A percentile compares a stretch with the other conserved stretches of the same genome.
Evolutionary conservation across 305 asterid species (phyloP).

Genomic region (Fraxinus ornus): DNA sequence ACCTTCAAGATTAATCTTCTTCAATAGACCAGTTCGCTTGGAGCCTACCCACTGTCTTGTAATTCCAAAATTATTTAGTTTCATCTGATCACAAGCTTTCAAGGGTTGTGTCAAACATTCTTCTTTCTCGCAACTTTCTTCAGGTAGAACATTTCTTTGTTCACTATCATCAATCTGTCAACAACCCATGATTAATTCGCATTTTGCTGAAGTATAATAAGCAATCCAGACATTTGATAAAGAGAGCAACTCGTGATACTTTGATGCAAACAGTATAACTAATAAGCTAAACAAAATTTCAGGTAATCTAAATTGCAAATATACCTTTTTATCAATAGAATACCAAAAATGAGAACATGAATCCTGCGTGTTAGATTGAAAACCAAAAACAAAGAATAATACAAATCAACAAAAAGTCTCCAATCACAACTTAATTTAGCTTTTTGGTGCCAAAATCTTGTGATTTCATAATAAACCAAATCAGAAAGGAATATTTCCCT

Average conservation of each 20-base stretch:
- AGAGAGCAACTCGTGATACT: not conserved
- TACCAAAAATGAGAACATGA: not conserved
- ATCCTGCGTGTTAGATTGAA: not conserved
- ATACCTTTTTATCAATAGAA: not conserved
- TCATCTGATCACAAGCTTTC: slow-evolving; percentile 32
- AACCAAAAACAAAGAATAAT: not conserved
- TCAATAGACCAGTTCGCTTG: slow-evolving; percentile 48
- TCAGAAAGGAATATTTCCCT: not conserved
- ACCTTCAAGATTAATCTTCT: slow-evolving; percentile 36
- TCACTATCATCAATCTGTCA: slow-evolving; percentile 44
- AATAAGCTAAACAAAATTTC: not conserved
- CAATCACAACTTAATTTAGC: not conserved
- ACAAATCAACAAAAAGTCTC: not conserved
- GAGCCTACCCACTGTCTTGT: slow-evolving; percentile 58
- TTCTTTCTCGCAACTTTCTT: slow-evolving; percentile 37
- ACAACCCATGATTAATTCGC: not conserved
- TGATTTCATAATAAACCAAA: not conserved
- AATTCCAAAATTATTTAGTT: slow-evolving; percentile 42
- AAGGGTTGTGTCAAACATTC: slow-evolving; percentile 23
- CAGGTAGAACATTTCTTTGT: slow-evolving; percentile 27
- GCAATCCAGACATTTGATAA: not conserved
- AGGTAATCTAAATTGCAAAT: not conserved
- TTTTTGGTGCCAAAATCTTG: not conserved
- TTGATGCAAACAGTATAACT: not conserved
- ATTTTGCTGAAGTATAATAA: not conserved